These are phyloP conservation scores for Ceratocystis lukuohia DNA, from an alignment of 2,329 filamentous ascomycete species.

Conservation along the genomic window DNA sequence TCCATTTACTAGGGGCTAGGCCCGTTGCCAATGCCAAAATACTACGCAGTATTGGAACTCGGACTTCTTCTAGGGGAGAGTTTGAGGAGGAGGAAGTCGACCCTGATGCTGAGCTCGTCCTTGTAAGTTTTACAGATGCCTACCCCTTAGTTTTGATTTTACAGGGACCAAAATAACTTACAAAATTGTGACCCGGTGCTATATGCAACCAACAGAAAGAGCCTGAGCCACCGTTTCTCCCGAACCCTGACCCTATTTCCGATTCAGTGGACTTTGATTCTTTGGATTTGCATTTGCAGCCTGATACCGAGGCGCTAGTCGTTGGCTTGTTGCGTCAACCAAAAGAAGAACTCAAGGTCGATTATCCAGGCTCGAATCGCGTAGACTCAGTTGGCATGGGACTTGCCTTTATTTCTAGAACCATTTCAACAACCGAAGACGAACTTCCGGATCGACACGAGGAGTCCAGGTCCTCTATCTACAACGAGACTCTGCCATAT, in stretches of 20 bases:
- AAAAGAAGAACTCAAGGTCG: background rate
- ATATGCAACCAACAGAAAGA: background rate
- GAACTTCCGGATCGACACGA: background rate
- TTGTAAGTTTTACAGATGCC: background rate
- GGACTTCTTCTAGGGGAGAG: background rate
- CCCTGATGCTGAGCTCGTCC: background rate
- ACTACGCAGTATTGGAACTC: background rate
- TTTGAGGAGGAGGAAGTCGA: background rate
- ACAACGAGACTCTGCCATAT: background rate
- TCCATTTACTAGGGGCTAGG: conserved; percentile 32
- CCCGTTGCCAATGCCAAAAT: conserved; percentile 32
- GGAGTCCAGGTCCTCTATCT: background rate
- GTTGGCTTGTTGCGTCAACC: background rate
- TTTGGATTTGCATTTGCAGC: background rate
- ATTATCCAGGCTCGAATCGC: background rate
- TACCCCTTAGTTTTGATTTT: background rate
- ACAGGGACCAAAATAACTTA: background rate
- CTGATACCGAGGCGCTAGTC: background rate
- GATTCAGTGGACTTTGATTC: background rate
- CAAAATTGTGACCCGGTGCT: background rate
- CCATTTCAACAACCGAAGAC: background rate
- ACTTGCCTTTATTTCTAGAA: background rate
- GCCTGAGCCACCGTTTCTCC: conserved; percentile 9
- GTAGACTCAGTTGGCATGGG: background rate
- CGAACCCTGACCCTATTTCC: background rate